These are phyloP conservation scores for Mortierella sp. DNA, from an alignment of 371 early-diverging fungal species.

Conservation along the genomic window DNA sequence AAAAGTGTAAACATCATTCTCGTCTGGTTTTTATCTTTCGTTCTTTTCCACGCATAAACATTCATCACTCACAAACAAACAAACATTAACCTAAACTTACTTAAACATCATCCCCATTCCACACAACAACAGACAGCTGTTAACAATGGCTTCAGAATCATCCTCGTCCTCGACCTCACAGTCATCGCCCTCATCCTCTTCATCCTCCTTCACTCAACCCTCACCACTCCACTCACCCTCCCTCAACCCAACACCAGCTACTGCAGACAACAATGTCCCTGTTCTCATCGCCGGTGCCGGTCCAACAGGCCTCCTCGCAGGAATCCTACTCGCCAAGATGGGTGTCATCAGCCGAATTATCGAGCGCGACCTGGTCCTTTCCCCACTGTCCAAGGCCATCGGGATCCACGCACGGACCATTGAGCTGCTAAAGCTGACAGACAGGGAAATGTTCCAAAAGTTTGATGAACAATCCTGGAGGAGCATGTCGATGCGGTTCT, in stretches of 20 bases:
- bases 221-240: neutral
- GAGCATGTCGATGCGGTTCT: slow-evolving; percentile 10
- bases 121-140: neutral
- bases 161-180: neutral
- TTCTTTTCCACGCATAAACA: too few species aligned
- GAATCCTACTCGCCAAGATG: slow-evolving; percentile 33
- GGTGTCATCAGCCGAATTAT: slow-evolving; percentile 39
- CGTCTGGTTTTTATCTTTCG: neutral
- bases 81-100: neutral
- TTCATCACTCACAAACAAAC: neutral
- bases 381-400: slow-evolving; percentile 27
- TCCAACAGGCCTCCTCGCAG: slow-evolving; percentile 43
- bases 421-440: slow-evolving; percentile 30
- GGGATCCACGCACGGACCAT: slow-evolving; percentile 35
- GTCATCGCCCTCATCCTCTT: neutral
- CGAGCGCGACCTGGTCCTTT: slow-evolving; percentile 21
- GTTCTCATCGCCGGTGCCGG: slow-evolving; percentile 54
- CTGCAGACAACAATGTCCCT: slow-evolving; percentile 8
- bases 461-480: slow-evolving; percentile 7
- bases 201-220: neutral
- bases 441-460: neutral
- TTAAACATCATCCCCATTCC: neutral
- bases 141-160: neutral
- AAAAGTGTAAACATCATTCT: too few species aligned
- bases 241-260: neutral